Base-by-base conservation (phyloP, 164 flowering plant genomes). In the Taxillus chinensis region DNA sequence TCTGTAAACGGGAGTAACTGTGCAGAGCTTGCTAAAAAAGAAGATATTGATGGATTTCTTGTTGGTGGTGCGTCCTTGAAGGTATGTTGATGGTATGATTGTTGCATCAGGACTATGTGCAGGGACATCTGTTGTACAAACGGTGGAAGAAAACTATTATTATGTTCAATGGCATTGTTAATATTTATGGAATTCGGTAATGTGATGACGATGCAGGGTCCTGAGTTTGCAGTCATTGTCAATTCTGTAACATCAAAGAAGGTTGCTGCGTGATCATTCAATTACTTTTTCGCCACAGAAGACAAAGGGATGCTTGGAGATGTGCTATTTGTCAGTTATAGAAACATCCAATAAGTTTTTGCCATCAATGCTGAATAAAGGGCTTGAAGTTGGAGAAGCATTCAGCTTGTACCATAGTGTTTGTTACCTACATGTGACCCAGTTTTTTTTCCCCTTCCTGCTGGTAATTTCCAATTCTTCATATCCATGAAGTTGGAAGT, bases 11-110 rank as follows among this genome's bases (percentile, higher is more conserved):
- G 97, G 62, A 67, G 84, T 79, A 93, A 90, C 67, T 85, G 82
- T 67, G 83, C 89, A 15, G 99, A 93, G 74, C 97, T 93, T 64
- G 97, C 99, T 40, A 90, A 90, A 68, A 63, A 93, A 74, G 96
- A 88, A 73, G 97, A 93, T 69, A 90, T 93, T 71, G 99, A 93
- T 73, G 99, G 97, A 10, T 93, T 93, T 76, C 97, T 93, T 56
- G 97, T 93, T 55, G 99, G 99, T 16, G 99, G 99, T 72, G 99
- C 99, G 66, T 90, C 98, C 52, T 75, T 93, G 55, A 93, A 93
- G 92, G 97, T 93, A 82, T 40, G 37, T 49, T 54, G 15, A 7
- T 53, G 11, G 14, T 59, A 1, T n/a, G 37, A 48, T 48, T 48
- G 27, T 27, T 43, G 7, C 7, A 5, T 43, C 46, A 43, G 46